Conservation (phyloP, 2,329 filamentous ascomycete genomes). For the Diaporthe ampelina region DNA sequence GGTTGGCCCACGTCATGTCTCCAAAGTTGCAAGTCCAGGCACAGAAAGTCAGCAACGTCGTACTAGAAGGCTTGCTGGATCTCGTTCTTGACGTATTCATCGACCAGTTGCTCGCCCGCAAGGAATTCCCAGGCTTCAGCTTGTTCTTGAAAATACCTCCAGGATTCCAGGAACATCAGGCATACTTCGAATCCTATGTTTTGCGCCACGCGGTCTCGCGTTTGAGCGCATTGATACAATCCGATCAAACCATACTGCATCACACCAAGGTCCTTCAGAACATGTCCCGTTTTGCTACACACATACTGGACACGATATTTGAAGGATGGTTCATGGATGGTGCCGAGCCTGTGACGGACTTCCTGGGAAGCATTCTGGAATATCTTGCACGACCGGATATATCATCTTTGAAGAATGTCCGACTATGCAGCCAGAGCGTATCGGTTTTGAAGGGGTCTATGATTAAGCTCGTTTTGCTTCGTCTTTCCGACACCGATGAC, state of each 20-base stretch:
- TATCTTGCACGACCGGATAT: conserved; percentile 90
- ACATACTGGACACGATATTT: conserved; percentile 91
- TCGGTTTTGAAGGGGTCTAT: conserved; percentile 82
- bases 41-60: conserved; percentile 73
- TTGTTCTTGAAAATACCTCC: conserved; percentile 91
- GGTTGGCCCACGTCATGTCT: conserved; percentile 73
- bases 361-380: conserved; percentile 86
- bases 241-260: conserved; percentile 78
- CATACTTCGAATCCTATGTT: conserved; percentile 94
- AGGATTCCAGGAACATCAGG: conserved; percentile 93
- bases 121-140: conserved; percentile 91
- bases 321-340: conserved; percentile 98
- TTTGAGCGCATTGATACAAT: conserved; percentile 77
- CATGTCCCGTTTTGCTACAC: conserved; percentile 81
- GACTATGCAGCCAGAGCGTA: conserved; percentile 90
- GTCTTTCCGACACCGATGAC: conserved; percentile 86
- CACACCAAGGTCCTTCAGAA: conserved; percentile 91
- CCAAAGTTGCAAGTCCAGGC: conserved; percentile 66
- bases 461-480: conserved; percentile 82
- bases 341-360: conserved; percentile 85
- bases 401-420: conserved; percentile 84
- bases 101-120: conserved; percentile 86
- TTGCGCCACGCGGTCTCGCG: conserved; percentile 81
- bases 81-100: conserved; percentile 85
- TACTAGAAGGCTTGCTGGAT: conserved; percentile 83